These are phyloP conservation scores for Cercophora samala DNA, from an alignment of 495 filamentous ascomycete species.

Conservation along the genomic window DNA sequence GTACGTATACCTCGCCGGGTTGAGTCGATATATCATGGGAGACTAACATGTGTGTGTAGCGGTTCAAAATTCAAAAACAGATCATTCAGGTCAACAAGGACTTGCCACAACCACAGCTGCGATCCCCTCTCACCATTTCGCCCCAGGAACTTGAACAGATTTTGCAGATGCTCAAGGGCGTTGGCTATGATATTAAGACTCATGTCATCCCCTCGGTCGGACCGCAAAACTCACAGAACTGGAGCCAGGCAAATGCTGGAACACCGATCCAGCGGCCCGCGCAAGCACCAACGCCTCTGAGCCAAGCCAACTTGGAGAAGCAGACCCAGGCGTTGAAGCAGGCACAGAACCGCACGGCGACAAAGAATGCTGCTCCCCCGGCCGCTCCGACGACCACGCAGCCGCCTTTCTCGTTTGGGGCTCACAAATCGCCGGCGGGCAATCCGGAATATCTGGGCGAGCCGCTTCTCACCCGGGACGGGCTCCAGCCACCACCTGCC, in stretches of 20 bases:
- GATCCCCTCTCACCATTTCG: constrained; percentile 51
- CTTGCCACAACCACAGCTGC: constrained; percentile 32
- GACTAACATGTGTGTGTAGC: constrained; percentile 44
- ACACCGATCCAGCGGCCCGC: constrained; percentile 22
- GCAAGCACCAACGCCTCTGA: constrained; percentile 51
- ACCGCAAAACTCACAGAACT: constrained; percentile 13
- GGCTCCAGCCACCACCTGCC: constrained; percentile 50
- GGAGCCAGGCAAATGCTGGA: not conserved
- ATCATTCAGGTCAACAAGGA: constrained; percentile 36
- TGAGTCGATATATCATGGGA: not conserved
- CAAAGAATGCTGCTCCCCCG: constrained; percentile 47
- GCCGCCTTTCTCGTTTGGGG: constrained; percentile 64
- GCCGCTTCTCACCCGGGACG: constrained; percentile 44
- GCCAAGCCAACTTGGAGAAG: constrained; percentile 65
- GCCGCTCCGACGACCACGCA: constrained; percentile 64
- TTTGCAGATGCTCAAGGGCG: constrained; percentile 44
- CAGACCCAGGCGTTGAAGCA: constrained; percentile 55
- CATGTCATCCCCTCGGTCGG: not conserved
- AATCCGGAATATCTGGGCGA: constrained; percentile 55
- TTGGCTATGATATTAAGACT: constrained; percentile 31
- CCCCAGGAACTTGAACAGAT: constrained; percentile 53
- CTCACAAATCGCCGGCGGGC: constrained; percentile 68
- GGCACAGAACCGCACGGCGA: constrained; percentile 43
- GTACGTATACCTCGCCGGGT: constrained; percentile 34
- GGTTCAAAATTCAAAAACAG: constrained; percentile 57